Evolutionary conservation across 2,329 filamentous ascomycete genomes (phyloP).

Genomic region (Fusarium anguioides): DNA sequence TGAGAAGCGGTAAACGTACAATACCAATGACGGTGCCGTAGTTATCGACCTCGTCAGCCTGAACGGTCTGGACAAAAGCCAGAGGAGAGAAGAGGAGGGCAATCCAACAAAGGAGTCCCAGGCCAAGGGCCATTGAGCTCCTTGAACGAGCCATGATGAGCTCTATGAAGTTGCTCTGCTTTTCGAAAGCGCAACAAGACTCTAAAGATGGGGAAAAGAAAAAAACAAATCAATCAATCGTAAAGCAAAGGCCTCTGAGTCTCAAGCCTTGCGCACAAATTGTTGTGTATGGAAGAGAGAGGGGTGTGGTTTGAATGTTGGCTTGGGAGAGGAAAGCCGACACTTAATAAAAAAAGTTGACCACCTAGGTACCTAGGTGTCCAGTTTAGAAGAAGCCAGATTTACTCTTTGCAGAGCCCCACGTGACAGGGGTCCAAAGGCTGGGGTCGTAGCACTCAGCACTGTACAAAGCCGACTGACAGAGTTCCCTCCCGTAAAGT

Average conservation of each 20-base stretch:
- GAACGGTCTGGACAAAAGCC: conserved; percentile 82
- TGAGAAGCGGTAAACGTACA: conserved; percentile 59
- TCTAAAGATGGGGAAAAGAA: conserved; percentile 36
- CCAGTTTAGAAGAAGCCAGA: conserved; percentile 59
- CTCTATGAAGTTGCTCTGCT: conserved; percentile 36
- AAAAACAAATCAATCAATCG: conserved; percentile 42
- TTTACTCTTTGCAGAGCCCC: conserved; percentile 50
- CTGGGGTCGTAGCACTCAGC: background rate
- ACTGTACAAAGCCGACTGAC: conserved; percentile 39
- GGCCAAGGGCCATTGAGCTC: conserved; percentile 78
- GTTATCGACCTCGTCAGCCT: conserved; percentile 78
- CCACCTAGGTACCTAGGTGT: too few species aligned
- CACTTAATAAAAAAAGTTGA: conserved; percentile 55
- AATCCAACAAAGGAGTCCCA: conserved; percentile 93
- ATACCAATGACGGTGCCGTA: conserved; percentile 95
- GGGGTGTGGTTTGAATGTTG: conserved; percentile 48
- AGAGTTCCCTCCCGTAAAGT: background rate
- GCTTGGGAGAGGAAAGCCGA: conserved; percentile 47
- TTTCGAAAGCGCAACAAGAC: conserved; percentile 36
- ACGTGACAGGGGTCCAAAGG: conserved; percentile 49
- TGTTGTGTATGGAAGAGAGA: conserved; percentile 42
- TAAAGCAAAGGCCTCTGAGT: conserved; percentile 39
- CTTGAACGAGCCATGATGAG: conserved; percentile 66
- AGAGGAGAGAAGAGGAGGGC: conserved; percentile 88
- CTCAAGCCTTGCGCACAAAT: conserved; percentile 48